Evolutionary conservation across 768 basidiomycete species (phyloP).

Genomic region (Rhodosporidiobolus odoratus): DNA sequence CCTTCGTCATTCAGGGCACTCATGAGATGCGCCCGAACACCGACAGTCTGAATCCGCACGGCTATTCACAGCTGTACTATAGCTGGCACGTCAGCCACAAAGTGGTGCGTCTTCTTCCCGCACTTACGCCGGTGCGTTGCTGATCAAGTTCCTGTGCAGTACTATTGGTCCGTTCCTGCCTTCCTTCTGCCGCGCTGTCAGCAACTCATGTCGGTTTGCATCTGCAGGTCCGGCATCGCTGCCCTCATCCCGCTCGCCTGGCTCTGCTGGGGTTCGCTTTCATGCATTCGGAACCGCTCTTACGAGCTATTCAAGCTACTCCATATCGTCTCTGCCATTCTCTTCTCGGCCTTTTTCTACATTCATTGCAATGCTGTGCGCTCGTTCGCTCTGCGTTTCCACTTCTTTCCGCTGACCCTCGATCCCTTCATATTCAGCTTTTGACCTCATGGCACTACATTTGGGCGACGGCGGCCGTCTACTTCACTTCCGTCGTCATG

Average conservation of each 20-base stretch:
- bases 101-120: conserved; percentile 6
- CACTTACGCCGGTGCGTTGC: conserved; percentile 28
- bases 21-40: conserved; percentile 33
- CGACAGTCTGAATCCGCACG: conserved; percentile 32
- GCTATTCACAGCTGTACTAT: conserved; percentile 31
- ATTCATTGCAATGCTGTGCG: conserved; percentile 40
- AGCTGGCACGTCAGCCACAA: conserved; percentile 36
- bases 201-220: not conserved
- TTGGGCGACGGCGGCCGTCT: conserved; percentile 39
- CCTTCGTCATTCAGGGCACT: conserved; percentile 38
- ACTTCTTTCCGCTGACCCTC: not conserved
- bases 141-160: not conserved
- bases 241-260: conserved; percentile 38
- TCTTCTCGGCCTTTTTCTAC: conserved; percentile 44
- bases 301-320: conserved; percentile 42
- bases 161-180: not conserved
- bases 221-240: conserved; percentile 12
- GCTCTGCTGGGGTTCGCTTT: conserved; percentile 39
- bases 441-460: conserved; percentile 40
- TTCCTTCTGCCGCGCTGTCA: not conserved
- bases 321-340: conserved; percentile 38
- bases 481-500: conserved; percentile 31
- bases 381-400: not conserved
- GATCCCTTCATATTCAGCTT: not conserved
- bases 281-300: conserved; percentile 28